phyloP scores from a whole-genome alignment of 768 basidiomycete species.

The Gelatoporia subvermispora region DNA sequence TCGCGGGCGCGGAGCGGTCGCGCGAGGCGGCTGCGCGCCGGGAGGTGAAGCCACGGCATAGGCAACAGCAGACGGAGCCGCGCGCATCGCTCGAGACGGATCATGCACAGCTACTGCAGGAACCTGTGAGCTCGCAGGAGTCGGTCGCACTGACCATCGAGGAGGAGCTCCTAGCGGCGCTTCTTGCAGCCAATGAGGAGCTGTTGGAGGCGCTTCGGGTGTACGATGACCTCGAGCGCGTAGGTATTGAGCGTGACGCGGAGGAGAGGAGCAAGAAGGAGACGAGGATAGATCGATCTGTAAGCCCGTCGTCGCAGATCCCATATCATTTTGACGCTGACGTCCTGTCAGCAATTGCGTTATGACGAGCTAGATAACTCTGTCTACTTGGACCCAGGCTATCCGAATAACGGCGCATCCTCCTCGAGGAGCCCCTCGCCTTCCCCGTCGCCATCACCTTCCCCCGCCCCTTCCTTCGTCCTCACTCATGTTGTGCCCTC shows the following conservation, averaged over 20 bases:
- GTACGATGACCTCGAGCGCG: conserved; percentile 72
- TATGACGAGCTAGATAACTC: conserved; percentile 32
- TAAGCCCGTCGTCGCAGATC: conserved; percentile 26
- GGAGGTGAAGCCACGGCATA: conserved; percentile 6
- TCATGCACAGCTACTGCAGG: not conserved
- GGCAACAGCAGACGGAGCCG: not conserved
- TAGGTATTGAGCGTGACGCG: conserved; percentile 55
- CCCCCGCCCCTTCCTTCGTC: conserved; percentile 27
- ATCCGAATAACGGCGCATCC: conserved; percentile 25
- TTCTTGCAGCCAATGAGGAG: conserved; percentile 71
- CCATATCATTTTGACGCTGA: not conserved
- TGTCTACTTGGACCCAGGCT: conserved; percentile 26
- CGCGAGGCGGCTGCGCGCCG: conserved; percentile 26
- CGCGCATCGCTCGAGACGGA: conserved; percentile 10
- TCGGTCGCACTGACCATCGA: conserved; percentile 55
- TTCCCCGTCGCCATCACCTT: conserved; percentile 39
- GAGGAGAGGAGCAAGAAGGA: conserved; percentile 72
- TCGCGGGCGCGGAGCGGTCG: conserved; percentile 73
- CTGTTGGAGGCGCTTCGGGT: conserved; percentile 63
- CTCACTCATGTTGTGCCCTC: conserved; percentile 21
- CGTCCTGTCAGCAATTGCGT: conserved; percentile 26
- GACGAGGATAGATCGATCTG: conserved; percentile 58
- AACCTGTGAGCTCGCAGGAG: conserved; percentile 11
- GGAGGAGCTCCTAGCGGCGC: conserved; percentile 66
- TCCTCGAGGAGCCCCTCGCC: conserved; percentile 42